Base-by-base conservation (phyloP, 768 basidiomycete species). In the Hysterangium stoloniferum region DNA sequence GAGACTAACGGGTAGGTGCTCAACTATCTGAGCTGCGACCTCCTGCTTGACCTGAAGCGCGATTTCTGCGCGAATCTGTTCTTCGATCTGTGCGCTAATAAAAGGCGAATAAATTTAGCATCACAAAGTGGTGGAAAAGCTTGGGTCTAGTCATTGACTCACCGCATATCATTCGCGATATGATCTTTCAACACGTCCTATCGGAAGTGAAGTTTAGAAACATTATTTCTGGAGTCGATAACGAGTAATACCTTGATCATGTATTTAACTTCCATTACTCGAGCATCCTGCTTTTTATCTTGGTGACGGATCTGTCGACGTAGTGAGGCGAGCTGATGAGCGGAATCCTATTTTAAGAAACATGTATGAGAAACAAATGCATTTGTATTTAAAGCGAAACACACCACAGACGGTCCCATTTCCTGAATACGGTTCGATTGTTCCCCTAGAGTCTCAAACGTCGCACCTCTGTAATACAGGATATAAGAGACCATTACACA, bases 1-100 rank as follows among this genome's bases (percentile, higher is more conserved):
- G 44, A 80, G 62, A 20, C 72, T 64, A 6, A 75, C 62, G 1
- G 77, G 77, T 44, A 81, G 64, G 56, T 76, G 66, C 20, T 73
- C 68, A 49, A 52, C 56, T 33, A 81, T 73, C 56, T 79, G 78
- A 33, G 54, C 57, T 20, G 71, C 65, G n/a, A 81, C 72, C 54
- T 79, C 65, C 40, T 65, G 63, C 48, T 63, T 64, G 32, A 74
- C 72, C 56, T 78, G 74, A n/a, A 53, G 52, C 13, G 54, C 58
- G 13, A 80, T 62, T 51, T 76, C 74, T 6, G 54, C 59, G 45
- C 58, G 58, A 24, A 79, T 70, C 46, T 70, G 61, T 24, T 67
- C 64, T 32, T 65, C 62, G 40, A 76, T 68, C 28, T 64, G 58
- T 37, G 58, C 58, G n/a, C 71, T 71, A 45, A 42, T 38, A n/a